phyloP scores from a whole-genome alignment of 352 stramenopile species.

The Phytopythium litorale region DNA sequence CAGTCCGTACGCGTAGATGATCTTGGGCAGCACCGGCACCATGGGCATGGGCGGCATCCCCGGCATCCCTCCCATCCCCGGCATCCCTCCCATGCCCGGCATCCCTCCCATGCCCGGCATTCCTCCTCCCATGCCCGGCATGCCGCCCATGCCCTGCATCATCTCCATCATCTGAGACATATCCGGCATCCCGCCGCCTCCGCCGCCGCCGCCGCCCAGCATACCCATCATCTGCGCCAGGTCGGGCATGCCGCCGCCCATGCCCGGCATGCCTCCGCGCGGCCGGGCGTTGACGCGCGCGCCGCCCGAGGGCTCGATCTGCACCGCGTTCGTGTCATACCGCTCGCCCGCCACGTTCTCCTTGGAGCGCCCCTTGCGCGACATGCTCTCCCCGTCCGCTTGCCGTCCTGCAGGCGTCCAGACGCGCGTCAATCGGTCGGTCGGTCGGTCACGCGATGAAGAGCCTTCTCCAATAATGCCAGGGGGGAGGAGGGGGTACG shows the following conservation, averaged over 20 bases:
- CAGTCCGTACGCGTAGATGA: slow-evolving; percentile 65
- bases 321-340: slow-evolving; percentile 80
- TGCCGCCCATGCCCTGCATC: slow-evolving; percentile 44
- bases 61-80: slow-evolving; percentile 39
- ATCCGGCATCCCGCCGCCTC: slow-evolving; percentile 45
- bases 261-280: slow-evolving; percentile 20
- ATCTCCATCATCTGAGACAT: slow-evolving; percentile 50
- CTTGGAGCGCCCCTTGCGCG: slow-evolving; percentile 65
- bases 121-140: slow-evolving; percentile 33
- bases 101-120: slow-evolving; percentile 35
- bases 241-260: slow-evolving; percentile 24
- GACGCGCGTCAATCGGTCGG: too few relatives aligned
- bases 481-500: too few relatives aligned
- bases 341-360: slow-evolving; percentile 77
- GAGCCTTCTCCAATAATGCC: too few relatives aligned
- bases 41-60: slow-evolving; percentile 51
- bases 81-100: slow-evolving; percentile 26
- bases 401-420: neutral
- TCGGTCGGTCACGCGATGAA: too few relatives aligned
- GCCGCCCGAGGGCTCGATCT: slow-evolving; percentile 18
- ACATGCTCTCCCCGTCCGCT: slow-evolving; percentile 17
- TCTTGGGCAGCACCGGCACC: slow-evolving; percentile 52
- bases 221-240: slow-evolving; percentile 41
- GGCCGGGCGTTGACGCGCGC: slow-evolving; percentile 17
- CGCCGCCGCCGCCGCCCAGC: slow-evolving; percentile 40